Base-by-base conservation (phyloP, 208 protist species). In the Acanthamoeba lenticulata region DNA sequence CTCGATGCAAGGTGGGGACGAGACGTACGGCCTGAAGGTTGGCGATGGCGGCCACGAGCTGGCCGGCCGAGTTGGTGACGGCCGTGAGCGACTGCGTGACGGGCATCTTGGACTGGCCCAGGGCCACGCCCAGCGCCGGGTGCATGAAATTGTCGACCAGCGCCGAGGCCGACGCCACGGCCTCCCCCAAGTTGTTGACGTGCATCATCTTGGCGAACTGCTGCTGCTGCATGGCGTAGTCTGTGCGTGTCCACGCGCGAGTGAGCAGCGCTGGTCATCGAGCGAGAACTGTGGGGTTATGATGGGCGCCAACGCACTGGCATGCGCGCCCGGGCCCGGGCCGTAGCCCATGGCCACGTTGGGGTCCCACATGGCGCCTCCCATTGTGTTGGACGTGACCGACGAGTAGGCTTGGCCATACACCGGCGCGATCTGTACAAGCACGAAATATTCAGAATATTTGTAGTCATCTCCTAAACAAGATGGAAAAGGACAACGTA, bases 121-220 rank as follows among this genome's bases (percentile, higher is more conserved):
- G 34, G 24, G 85, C 85, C 27, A 72, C 34, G 85, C 27, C 60
- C 6, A 91, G 85, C 6, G 49, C 38, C 15, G 85, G 85, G 72
- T 83, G 44, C 42, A 52, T 34, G 72, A 83, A 83, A 40, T 83
- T 83, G 6, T 83, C 72, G 17, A 83, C 72, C 13, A 83, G 36
- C 24, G 72, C 42, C 17, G 72, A 32, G 40, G 42, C 72, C 7
- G 72, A 83, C 3, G 13, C 29, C 3, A 83, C 72, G 29, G 72
- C 72, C 21, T 83, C 72, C 0, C 24, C 29, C 38, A 83, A 24
- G 72, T 47, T 47, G 21, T 83, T 83, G 21, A 52, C 72, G 17
- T 83, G 34, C 72, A 83, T 83, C 72, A 83, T 83, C 72, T 40
- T 83, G 24, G 72, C 72, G 72, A 83, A 83, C 40, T 83, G 72